Conservation (phyloP, 495 filamentous ascomycete species). For the Ramalina peruviana region DNA sequence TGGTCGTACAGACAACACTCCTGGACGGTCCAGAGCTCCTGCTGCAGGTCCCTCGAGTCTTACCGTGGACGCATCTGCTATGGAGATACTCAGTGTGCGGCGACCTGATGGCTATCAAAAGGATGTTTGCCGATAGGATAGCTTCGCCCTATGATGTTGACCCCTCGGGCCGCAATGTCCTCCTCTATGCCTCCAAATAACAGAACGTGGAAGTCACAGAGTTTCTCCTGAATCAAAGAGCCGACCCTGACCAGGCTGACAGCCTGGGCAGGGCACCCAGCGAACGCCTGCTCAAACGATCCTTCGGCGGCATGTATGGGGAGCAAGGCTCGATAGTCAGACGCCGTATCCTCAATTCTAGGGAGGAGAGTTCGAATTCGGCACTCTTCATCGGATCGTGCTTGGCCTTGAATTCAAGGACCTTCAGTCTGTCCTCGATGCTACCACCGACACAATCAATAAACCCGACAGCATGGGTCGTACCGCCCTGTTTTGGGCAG, state of each 20-base stretch:
- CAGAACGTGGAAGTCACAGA: background rate
- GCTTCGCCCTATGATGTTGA: conserved; percentile 17
- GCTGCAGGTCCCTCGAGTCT: conserved; percentile 5
- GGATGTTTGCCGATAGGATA: conserved; percentile 13
- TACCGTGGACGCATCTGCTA: conserved; percentile 2
- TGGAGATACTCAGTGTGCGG: conserved; percentile 3
- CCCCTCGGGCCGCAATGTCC: background rate
- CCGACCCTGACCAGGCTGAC: conserved; percentile 4
- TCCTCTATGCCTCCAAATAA: conserved; percentile 1
- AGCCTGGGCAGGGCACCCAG: background rate
- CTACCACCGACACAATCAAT: conserved; percentile 4
- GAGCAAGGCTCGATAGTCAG: background rate
- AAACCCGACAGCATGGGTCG: conserved; percentile 2
- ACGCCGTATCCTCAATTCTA: background rate
- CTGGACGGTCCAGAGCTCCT: conserved; percentile 1
- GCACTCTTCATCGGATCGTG: background rate
- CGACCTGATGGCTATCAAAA: conserved; percentile 7
- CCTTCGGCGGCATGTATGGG: background rate
- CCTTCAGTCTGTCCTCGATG: conserved; percentile 1
- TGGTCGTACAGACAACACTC: background rate
- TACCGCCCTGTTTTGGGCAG: conserved; percentile 12
- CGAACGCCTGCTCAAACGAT: background rate
- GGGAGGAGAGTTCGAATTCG: too few relatives aligned
- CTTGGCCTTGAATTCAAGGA: conserved; percentile 2
- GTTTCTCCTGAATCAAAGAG: conserved; percentile 8